Base-by-base conservation (phyloP, 2,329 filamentous ascomycete species). In the Cordyceps tenuipes region DNA sequence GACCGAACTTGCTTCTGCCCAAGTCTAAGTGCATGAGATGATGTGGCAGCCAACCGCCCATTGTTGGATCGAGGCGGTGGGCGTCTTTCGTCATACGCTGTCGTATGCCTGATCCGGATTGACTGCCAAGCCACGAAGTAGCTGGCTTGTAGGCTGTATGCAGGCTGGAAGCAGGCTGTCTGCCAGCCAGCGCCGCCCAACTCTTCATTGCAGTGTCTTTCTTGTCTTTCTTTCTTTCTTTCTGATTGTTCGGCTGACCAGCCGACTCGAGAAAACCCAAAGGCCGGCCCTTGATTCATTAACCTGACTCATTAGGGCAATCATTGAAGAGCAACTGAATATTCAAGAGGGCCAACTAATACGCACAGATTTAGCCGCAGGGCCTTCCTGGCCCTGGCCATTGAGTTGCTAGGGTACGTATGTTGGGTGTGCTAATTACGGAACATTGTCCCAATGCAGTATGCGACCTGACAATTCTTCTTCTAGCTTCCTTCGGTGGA, bases 401-500 rank as follows among this genome's bases (percentile, higher is more conserved):
- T 51, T 52, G 23, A 44, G 56, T 47, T 59, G 29, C 48, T 48
- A 13, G 34, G 29, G 23, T 23, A 29, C 3, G 7, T 29, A 29
- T 10, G 9, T 10, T 36, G 9, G 34, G 34, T 43, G 56, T 44
- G 48, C 49, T 59, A 59, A 59, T 59, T 59, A 53, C 57, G 57
- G 57, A 59, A 53, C 57, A 59, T 41, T 48, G 48, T 53, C 57
- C 57, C 21, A 53, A 59, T 59, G 57, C 49, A 59, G 57, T 49
- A 21, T 46, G 49, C 49, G 56, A 23, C 36, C 19, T 58, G 47
- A 23, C 34, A 34, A 12, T 36, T 10, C 12, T 36, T 36, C 9
- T 9, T 26, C 26, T 49, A 26, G 56, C 47, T 58, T 29, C 56
- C 31, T 21, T n/a, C 23, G 29, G 39, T 36, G 51, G 48, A 47